A percentile compares a stretch with the other conserved stretches of the same genome.
phyloP scores from a whole-genome alignment of 345 rosid species.

The Mangifera indica region DNA sequence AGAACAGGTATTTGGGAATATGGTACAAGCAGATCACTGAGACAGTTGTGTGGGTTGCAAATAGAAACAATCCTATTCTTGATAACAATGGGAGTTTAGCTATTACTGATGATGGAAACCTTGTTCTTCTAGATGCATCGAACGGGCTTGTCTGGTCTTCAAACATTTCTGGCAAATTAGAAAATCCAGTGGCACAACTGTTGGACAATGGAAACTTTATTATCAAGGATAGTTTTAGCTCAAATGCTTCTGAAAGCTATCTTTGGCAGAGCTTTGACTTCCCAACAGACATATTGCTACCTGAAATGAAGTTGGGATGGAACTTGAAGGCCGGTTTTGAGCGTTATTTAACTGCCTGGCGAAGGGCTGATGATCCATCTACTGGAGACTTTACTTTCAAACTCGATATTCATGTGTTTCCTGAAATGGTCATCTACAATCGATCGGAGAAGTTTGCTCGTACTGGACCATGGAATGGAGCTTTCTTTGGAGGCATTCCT shows the following conservation, averaged over 20 bases:
- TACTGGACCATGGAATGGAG: conserved; percentile 37
- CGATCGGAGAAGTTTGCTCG: neutral
- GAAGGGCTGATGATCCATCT: conserved; percentile 34
- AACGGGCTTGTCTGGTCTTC: conserved; percentile 31
- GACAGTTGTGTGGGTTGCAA: conserved; percentile 48
- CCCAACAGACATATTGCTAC: conserved; percentile 39
- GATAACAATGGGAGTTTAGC: conserved; percentile 27
- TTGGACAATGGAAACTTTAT: conserved; percentile 47
- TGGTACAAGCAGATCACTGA: conserved; percentile 32
- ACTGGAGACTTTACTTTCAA: conserved; percentile 25
- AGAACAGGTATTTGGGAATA: conserved; percentile 39
- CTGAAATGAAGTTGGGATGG: conserved; percentile 49
- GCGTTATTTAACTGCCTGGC: conserved; percentile 35
- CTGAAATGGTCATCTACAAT: conserved; percentile 20
- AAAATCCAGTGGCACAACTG: conserved; percentile 34
- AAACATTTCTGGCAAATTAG: conserved; percentile 17
- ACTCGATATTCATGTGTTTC: conserved; percentile 6
- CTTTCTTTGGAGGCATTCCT: conserved; percentile 29
- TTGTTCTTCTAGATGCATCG: conserved; percentile 29
- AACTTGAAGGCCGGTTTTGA: conserved; percentile 15
- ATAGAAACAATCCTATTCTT: conserved; percentile 32
- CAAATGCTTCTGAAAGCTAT: neutral
- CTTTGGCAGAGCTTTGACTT: conserved; percentile 55
- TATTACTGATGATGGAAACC: conserved; percentile 24
- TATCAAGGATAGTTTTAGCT: conserved; percentile 17